These are phyloP conservation scores for Candida labiduridarum DNA, from an alignment of 1,139 yeast genomes.

Conservation along the genomic window DNA sequence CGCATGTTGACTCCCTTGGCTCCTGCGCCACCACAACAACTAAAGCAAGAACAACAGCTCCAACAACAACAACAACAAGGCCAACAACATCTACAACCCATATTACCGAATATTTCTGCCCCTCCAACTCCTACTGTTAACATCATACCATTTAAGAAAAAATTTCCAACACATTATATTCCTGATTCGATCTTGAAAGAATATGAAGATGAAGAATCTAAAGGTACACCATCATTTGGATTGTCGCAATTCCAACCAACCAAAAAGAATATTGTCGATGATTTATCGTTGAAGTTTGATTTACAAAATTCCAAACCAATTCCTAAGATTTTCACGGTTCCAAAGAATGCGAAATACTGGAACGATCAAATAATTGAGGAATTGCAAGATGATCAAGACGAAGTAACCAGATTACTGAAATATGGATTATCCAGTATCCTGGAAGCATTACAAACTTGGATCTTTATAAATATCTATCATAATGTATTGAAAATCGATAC, in stretches of 20 bases:
- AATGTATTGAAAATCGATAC: conserved; percentile 65
- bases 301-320: conserved; percentile 41
- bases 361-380: conserved; percentile 26
- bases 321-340: conserved; percentile 29
- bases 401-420: conserved; percentile 20
- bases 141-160: conserved; percentile 20
- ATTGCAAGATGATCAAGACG: conserved; percentile 26
- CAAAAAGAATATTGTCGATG: conserved; percentile 41
- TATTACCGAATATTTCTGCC: not conserved
- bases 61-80: conserved; percentile 7
- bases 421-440: conserved; percentile 22
- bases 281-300: conserved; percentile 40
- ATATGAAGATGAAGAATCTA: conserved; percentile 18
- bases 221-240: conserved; percentile 12
- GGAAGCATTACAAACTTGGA: conserved; percentile 70
- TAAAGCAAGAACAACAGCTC: not conserved
- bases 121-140: conserved; percentile 4
- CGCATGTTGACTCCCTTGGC: conserved; percentile 4
- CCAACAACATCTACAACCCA: conserved; percentile 2
- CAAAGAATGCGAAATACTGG: conserved; percentile 34
- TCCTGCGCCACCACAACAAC: not conserved
- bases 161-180: conserved; percentile 40
- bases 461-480: conserved; percentile 71
- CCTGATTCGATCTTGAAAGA: conserved; percentile 31
- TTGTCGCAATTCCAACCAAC: conserved; percentile 38